Base-by-base conservation (phyloP, 257 asterid species). In the Capsicum chinense region DNA sequence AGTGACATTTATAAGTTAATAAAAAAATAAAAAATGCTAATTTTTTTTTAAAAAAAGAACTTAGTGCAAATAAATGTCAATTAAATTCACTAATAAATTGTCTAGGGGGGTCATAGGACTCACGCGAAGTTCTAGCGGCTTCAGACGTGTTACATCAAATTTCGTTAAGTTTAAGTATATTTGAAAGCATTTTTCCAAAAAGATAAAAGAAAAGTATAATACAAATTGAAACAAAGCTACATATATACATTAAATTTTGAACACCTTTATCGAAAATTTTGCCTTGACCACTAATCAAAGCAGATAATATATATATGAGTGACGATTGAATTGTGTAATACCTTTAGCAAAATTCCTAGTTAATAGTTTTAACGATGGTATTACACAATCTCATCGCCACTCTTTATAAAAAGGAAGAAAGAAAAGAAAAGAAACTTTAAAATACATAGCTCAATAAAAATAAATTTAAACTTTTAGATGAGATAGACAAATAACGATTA, bases 391-490 rank as follows among this genome's bases (percentile, higher is more conserved):
- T 19, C 13, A 62, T 69, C 47, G 7, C 52, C 6, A 37, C 21
- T 37, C 9, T 6, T 0, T 14, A 67, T n/a, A 13, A 39, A 9
- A 42, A 1, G 15, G 3, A 1, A 3, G 19, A 48, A 1, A 8
- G 2, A 10, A 71, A 5, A 39, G 42, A 39, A 39, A 5, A 17
- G 1, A 15, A 4, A 5, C 7, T 16, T 15, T 47, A 0, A 66
- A 1, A 10, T 44, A 7, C 0, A 44, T 9, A 2, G 44, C 56
- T 3, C 9, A 5, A 9, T 9, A 42, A 42, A 9, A 5, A 4
- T 3, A 42, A 6, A 0, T 0, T 7, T 0, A 8, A 70, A 0
- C 2, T 47, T 74, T 50, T 12, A 13, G 5, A 21, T 6, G 81
- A 12, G 0, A 21, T 50, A 6, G 35, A 26, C 33, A 26, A 26